A percentile compares a stretch with the other conserved stretches of the same genome.
These are phyloP conservation scores for Saccharomycopsis vini DNA, from an alignment of 805 yeast genomes.

Conservation along the genomic window DNA sequence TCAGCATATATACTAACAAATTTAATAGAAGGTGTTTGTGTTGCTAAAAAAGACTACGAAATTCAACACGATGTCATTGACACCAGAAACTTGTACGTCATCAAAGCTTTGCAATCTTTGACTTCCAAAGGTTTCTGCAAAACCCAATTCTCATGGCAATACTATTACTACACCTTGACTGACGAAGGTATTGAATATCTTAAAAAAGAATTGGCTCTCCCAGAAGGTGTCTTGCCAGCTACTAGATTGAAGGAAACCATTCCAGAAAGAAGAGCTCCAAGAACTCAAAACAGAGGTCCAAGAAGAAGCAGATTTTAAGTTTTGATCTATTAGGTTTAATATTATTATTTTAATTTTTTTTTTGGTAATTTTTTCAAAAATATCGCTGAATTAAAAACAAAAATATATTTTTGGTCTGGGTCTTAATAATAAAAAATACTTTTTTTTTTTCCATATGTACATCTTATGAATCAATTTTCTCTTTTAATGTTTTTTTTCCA, in stretches of 20 bases:
- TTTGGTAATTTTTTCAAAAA: no score
- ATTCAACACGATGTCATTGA: conserved; percentile 97
- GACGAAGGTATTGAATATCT: conserved; percentile 99
- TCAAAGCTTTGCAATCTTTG: conserved; percentile 99
- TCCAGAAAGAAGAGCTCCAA: conserved; percentile 71
- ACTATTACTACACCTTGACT: conserved; percentile 99
- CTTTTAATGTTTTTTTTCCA: no score
- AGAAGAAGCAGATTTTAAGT: no score
- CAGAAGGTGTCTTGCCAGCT: conserved; percentile 97
- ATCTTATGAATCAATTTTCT: no score
- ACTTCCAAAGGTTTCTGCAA: conserved; percentile 98
- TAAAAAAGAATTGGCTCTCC: conserved; percentile 96
- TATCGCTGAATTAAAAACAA: no score
- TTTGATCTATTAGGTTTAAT: no score
- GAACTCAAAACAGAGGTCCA: conserved; percentile 56
- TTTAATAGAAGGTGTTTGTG: conserved; percentile 91
- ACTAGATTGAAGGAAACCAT: conserved; percentile 94
- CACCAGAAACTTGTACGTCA: conserved; percentile 94
- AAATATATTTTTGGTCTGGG: no score
- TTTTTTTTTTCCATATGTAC: no score
- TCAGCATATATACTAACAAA: conserved; percentile 23
- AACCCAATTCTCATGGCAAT: conserved; percentile 99
- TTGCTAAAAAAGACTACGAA: conserved; percentile 98
- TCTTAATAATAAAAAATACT: no score
- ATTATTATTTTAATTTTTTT: no score